Percentiles rank a stretch among this genome's conserved stretches.
Evolutionary conservation across 208 protist genomes (phyloP).

Genomic region (Leishmania tropica): DNA sequence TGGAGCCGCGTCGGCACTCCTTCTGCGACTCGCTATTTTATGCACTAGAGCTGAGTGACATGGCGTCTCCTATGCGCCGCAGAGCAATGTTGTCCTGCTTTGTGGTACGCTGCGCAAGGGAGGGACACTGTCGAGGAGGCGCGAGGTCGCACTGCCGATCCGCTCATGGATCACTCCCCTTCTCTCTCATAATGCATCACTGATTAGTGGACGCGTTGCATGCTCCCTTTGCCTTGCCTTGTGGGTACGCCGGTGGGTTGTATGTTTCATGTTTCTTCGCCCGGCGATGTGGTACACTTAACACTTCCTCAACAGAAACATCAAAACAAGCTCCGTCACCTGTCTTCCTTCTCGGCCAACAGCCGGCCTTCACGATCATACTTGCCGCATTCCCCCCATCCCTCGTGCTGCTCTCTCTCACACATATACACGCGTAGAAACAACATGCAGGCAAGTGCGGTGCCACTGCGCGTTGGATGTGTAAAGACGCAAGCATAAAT

Average conservation of each 20-base stretch:
- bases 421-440: neutral
- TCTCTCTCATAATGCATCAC: neutral
- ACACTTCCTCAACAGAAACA: conserved; percentile 1
- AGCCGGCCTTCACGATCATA: neutral
- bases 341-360: neutral
- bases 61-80: neutral
- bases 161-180: neutral
- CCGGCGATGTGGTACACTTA: neutral
- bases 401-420: neutral
- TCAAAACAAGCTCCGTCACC: too few relatives aligned
- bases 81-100: neutral
- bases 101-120: neutral
- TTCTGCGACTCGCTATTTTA: conserved; percentile 9
- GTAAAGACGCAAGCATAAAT: neutral
- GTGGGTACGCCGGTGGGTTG: neutral
- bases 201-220: neutral
- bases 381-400: neutral
- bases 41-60: neutral
- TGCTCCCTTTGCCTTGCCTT: neutral
- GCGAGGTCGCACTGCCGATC: neutral
- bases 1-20: conserved; percentile 6
- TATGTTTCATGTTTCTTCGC: neutral
- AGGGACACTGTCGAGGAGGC: neutral
- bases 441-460: neutral
- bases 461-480: neutral